These are phyloP conservation scores for Sclerospora graminicola DNA, from an alignment of 352 stramenopile genomes.

Conservation along the genomic window DNA sequence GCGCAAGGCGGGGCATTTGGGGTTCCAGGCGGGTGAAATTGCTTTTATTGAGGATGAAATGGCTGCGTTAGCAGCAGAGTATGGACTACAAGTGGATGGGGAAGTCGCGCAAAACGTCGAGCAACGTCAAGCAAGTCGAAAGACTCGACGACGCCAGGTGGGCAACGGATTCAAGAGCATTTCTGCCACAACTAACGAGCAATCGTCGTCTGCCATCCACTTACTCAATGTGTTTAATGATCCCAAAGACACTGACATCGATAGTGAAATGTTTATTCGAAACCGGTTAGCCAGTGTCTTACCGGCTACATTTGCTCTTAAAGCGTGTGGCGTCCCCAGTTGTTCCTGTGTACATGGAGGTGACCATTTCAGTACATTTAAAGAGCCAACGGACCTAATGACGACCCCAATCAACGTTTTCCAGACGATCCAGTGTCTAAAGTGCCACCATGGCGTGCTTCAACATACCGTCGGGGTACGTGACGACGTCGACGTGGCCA, in stretches of 20 bases:
- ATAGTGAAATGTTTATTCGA: constrained; percentile 21
- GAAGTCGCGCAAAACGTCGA: constrained; percentile 54
- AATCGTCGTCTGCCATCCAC: neutral
- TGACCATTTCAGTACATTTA: constrained; percentile 23
- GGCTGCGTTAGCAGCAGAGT: constrained; percentile 64
- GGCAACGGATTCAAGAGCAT: neutral
- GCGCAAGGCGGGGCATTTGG: constrained; percentile 62
- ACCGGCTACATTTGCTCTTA: constrained; percentile 37
- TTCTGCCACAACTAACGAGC: neutral
- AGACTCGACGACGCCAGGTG: constrained; percentile 8
- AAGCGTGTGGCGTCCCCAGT: constrained; percentile 46
- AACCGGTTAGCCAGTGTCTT: constrained; percentile 37
- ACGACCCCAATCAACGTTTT: constrained; percentile 23
- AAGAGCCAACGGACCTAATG: constrained; percentile 3
- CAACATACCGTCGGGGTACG: constrained; percentile 45
- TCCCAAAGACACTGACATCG: constrained; percentile 21
- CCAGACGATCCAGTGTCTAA: constrained; percentile 30
- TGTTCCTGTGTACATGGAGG: constrained; percentile 41
- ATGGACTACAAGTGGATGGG: constrained; percentile 58
- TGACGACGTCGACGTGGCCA: constrained; percentile 21
- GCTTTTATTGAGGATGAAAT: constrained; percentile 84
- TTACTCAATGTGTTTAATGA: constrained; percentile 7
- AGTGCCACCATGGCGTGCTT: constrained; percentile 59
- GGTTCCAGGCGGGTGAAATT: constrained; percentile 65
- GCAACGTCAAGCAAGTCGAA: constrained; percentile 48